phyloP scores from a whole-genome alignment of 805 yeast species.

The Lachancea waltii region DNA sequence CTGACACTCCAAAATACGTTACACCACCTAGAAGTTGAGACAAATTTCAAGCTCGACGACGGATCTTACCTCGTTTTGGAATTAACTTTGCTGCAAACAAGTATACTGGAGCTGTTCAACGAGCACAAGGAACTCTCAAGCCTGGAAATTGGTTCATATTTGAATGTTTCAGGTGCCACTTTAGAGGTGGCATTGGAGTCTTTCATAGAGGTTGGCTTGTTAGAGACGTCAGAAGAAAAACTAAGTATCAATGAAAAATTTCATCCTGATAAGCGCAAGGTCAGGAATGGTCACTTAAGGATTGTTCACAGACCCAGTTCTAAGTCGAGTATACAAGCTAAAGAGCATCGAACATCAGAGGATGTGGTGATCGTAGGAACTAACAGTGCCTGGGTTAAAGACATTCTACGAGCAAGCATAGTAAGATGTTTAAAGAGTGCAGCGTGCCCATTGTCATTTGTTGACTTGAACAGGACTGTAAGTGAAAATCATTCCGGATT shows the following conservation, averaged over 20 bases:
- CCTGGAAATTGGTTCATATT: constrained; percentile 6
- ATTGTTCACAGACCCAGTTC: constrained; percentile 8
- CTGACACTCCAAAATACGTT: constrained; percentile 20
- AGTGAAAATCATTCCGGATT: constrained; percentile 17
- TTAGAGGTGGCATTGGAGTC: constrained; percentile 16
- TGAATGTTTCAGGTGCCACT: neutral
- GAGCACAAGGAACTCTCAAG: constrained; percentile 12
- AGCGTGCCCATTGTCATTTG: constrained; percentile 10
- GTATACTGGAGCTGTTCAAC: constrained; percentile 23
- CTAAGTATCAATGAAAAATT: constrained; percentile 19
- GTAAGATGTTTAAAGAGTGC: constrained; percentile 21
- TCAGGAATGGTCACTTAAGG: constrained; percentile 21
- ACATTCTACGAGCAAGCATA: constrained; percentile 24
- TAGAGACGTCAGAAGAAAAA: constrained; percentile 8
- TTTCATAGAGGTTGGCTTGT: constrained; percentile 16
- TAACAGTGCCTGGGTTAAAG: constrained; percentile 24
- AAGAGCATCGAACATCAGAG: neutral
- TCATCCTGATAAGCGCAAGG: constrained; percentile 17
- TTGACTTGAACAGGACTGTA: constrained; percentile 12
- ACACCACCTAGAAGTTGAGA: constrained; percentile 27
- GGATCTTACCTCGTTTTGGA: constrained; percentile 17
- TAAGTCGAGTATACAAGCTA: neutral
- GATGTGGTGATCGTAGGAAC: neutral
- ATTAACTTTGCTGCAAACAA: constrained; percentile 24
- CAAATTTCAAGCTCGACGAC: constrained; percentile 15